Evolutionary conservation across 495 filamentous ascomycete genomes (phyloP).

Genomic region (Pyrenula massariospora): DNA sequence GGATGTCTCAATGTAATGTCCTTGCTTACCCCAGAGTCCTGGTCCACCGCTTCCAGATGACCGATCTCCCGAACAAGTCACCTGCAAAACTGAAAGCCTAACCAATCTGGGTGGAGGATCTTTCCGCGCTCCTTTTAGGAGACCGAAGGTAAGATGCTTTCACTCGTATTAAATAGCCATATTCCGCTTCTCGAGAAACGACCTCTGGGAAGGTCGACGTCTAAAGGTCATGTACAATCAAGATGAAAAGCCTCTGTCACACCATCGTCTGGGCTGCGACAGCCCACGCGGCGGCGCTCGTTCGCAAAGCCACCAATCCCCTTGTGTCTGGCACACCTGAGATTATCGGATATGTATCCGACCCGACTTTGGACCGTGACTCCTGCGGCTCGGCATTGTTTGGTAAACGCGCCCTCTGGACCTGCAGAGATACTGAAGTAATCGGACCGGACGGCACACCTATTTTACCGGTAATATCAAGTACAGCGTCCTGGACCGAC

Average conservation of each 20-base stretch:
- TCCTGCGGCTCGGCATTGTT: slow-evolving; percentile 17
- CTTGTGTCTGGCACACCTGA: slow-evolving; percentile 4
- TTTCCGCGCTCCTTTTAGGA: not conserved
- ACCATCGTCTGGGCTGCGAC: not conserved
- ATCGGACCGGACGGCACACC: slow-evolving; percentile 8
- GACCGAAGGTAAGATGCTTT: not conserved
- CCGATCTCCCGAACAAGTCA: too few relatives aligned
- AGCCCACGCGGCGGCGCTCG: not conserved
- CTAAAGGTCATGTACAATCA: not conserved
- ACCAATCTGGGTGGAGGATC: not conserved
- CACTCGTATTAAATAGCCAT: not conserved
- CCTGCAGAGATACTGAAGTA: slow-evolving; percentile 16
- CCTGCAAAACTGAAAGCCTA: too few relatives aligned
- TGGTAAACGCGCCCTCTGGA: slow-evolving; percentile 15
- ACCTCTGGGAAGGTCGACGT: not conserved
- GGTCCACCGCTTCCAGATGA: too few relatives aligned
- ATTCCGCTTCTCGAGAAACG: not conserved
- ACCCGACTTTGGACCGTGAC: slow-evolving; percentile 16
- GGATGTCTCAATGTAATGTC: too few relatives aligned
- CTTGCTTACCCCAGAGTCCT: too few relatives aligned
- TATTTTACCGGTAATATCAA: slow-evolving; percentile 10
- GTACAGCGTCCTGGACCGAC: slow-evolving; percentile 16
- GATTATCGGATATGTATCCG: slow-evolving; percentile 16
- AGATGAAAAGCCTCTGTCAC: not conserved
- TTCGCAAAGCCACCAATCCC: not conserved